phyloP scores from a whole-genome alignment of 345 rosid species.

The Kernera saxatilis region DNA sequence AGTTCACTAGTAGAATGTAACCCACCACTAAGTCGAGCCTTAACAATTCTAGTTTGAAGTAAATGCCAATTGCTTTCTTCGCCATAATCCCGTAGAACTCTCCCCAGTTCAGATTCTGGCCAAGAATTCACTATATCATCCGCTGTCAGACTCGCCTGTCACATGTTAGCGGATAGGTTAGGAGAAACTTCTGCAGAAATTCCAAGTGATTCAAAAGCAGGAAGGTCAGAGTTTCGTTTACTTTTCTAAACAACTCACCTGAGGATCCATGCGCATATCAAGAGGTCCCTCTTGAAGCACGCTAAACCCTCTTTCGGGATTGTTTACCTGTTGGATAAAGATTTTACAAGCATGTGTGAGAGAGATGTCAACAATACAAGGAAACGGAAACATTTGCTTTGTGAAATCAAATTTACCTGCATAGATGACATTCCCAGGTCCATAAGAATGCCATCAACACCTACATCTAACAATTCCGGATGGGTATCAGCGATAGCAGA shows the following conservation, averaged over 20 bases:
- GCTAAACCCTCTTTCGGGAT: conserved; percentile 85
- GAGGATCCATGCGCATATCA: conserved; percentile 98
- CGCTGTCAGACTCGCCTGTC: conserved; percentile 73
- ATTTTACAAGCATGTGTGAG: neutral
- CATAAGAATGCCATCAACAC: conserved; percentile 87
- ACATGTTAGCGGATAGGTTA: conserved; percentile 32
- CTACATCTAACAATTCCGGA: conserved; percentile 35
- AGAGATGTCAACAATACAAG: neutral
- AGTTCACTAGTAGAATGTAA: conserved; percentile 82
- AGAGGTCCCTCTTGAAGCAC: conserved; percentile 83
- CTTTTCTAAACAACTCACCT: conserved; percentile 32
- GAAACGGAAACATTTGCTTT: neutral
- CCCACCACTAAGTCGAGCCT: conserved; percentile 63
- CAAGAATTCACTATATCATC: conserved; percentile 80
- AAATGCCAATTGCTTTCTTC: conserved; percentile 80
- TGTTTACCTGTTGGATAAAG: conserved; percentile 52
- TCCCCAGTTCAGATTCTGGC: conserved; percentile 78
- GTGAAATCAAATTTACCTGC: conserved; percentile 51
- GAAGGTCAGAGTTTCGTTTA: neutral
- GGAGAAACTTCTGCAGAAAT: neutral
- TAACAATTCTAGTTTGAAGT: conserved; percentile 64
- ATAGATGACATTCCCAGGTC: conserved; percentile 97
- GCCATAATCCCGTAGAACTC: conserved; percentile 71
- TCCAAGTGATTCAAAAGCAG: conserved; percentile 13
- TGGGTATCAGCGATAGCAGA: conserved; percentile 44